A percentile compares a stretch with the other conserved stretches of the same genome.
Evolutionary conservation across 202 grass and related monocot genomes (phyloP).

Genomic region (Musa balbisiana): DNA sequence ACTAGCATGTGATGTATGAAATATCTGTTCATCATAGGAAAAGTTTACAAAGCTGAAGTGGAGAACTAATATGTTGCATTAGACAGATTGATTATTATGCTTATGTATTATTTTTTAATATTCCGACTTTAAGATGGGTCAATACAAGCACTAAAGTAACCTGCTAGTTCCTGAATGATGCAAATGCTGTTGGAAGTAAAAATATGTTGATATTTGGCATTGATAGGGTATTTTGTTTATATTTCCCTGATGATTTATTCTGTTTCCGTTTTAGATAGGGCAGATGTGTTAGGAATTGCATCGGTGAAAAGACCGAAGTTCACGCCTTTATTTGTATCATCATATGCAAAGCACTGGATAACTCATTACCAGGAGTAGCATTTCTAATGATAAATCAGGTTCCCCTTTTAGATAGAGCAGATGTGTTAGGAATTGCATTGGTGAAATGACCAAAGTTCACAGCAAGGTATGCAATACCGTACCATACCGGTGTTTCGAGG

Average conservation of each 20-base stretch:
- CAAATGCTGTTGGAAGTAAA: not conserved
- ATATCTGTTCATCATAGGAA: not conserved
- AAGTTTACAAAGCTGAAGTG: not conserved
- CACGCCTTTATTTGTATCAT: not conserved
- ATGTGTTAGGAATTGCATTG: not conserved
- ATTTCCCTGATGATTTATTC: no score
- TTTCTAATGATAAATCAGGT: not conserved
- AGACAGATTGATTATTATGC: not conserved
- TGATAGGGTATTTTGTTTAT: no score
- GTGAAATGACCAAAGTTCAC: not conserved
- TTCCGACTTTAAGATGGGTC: not conserved
- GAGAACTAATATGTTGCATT: not conserved
- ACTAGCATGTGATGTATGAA: not conserved
- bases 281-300: not conserved
- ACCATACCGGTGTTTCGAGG: no score
- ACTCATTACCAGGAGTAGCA: not conserved
- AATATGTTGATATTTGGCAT: no score
- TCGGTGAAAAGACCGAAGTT: not conserved
- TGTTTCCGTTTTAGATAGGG: no score
- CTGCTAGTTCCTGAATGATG: not conserved
- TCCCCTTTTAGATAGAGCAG: no score
- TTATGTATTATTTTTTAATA: not conserved
- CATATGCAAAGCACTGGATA: no score
- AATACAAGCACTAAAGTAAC: not conserved
- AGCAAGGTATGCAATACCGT: no score